These are phyloP conservation scores for Suillus subluteus DNA, from an alignment of 768 basidiomycete species.

Conservation along the genomic window DNA sequence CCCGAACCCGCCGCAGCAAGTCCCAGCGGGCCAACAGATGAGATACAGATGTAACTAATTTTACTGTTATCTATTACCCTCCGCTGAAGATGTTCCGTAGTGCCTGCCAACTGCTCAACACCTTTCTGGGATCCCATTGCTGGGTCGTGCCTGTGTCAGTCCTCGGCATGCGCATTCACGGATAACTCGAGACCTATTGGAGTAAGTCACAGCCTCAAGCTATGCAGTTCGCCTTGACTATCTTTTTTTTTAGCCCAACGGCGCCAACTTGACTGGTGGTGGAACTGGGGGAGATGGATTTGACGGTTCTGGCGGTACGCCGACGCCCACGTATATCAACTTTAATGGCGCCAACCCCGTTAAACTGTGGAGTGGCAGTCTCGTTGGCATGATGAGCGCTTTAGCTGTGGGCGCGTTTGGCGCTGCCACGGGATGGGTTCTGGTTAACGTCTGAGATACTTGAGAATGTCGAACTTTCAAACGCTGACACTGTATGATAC, in stretches of 20 bases:
- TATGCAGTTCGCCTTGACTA: conserved; percentile 6
- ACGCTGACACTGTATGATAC: not conserved
- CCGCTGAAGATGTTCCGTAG: conserved; percentile 35
- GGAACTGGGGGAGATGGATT: conserved; percentile 45
- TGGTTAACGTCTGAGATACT: conserved; percentile 8
- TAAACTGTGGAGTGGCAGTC: conserved; percentile 3
- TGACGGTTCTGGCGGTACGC: conserved; percentile 19
- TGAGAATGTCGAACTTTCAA: too few relatives aligned
- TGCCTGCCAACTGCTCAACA: conserved; percentile 73
- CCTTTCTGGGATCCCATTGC: conserved; percentile 81
- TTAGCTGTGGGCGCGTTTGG: conserved; percentile 13
- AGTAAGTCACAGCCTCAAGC: conserved; percentile 40
- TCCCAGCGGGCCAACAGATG: conserved; percentile 44
- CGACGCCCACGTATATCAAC: conserved; percentile 45
- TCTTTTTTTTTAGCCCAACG: conserved; percentile 56
- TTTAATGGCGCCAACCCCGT: conserved; percentile 43
- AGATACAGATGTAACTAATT: conserved; percentile 57
- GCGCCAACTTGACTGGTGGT: conserved; percentile 70
- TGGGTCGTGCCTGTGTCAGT: conserved; percentile 65
- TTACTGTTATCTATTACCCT: conserved; percentile 2
- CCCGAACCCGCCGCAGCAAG: conserved; percentile 68
- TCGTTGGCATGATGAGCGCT: conserved; percentile 10
- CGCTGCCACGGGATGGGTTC: conserved; percentile 5
- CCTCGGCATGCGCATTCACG: conserved; percentile 57
- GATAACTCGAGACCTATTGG: conserved; percentile 70